These are phyloP conservation scores for Pseudocercospora eumusae DNA, from an alignment of 2,329 filamentous ascomycete species.

Conservation along the genomic window DNA sequence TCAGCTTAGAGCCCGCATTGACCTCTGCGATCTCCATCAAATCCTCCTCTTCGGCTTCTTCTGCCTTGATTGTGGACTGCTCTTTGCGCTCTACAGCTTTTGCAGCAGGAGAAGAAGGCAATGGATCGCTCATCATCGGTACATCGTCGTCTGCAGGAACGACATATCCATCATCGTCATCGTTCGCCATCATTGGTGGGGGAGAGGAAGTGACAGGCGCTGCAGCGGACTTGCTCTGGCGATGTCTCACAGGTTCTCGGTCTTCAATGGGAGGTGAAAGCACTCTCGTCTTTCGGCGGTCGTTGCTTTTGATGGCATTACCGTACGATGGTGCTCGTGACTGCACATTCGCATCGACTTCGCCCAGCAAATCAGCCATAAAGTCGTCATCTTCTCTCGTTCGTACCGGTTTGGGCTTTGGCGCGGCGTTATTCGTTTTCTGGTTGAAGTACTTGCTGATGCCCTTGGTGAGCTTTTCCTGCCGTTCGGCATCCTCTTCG, in stretches of 20 bases:
- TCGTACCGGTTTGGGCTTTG: conserved; percentile 68
- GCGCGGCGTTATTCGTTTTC: conserved; percentile 61
- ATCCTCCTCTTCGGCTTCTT: conserved; percentile 73
- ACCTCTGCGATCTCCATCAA: conserved; percentile 84
- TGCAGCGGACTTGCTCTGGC: conserved; percentile 15
- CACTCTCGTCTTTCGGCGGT: conserved; percentile 75
- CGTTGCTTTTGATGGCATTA: conserved; percentile 70
- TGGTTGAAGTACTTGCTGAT: conserved; percentile 95
- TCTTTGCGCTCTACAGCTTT: conserved; percentile 43
- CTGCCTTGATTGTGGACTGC: conserved; percentile 66
- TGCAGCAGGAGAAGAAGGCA: conserved; percentile 76
- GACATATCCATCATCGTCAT: conserved; percentile 58
- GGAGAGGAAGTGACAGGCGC: conserved; percentile 27
- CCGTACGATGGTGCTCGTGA: conserved; percentile 55
- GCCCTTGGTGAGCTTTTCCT: conserved; percentile 83
- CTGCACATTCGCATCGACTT: conserved; percentile 78
- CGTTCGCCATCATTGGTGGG: conserved; percentile 35
- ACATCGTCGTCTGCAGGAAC: conserved; percentile 65
- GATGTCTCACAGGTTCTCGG: conserved; percentile 38
- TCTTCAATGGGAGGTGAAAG: conserved; percentile 71
- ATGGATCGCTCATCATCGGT: conserved; percentile 76
- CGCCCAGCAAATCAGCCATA: conserved; percentile 77
- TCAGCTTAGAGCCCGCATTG: conserved; percentile 64
- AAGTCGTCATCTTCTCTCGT: conserved; percentile 82
- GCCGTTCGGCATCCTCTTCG: conserved; percentile 81